A percentile compares a stretch with the other conserved stretches of the same genome.
Evolutionary conservation across 2,329 filamentous ascomycete genomes (phyloP).

Genomic region (Podosphaera aphanis): DNA sequence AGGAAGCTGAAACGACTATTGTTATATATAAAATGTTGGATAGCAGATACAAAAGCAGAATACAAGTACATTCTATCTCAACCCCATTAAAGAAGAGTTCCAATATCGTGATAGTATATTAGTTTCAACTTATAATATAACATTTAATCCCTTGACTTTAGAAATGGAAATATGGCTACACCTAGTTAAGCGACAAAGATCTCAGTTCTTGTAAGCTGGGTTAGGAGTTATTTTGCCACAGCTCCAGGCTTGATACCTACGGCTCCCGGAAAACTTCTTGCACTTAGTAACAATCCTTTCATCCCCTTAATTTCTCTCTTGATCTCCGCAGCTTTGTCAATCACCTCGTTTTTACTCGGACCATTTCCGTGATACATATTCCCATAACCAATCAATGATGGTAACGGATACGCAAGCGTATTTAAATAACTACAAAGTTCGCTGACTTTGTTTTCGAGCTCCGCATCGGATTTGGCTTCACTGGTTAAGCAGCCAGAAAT

Average conservation of each 20-base stretch:
- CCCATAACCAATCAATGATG: constrained; percentile 15
- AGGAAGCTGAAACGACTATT: no score
- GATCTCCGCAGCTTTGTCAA: constrained; percentile 49
- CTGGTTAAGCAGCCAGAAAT: constrained; percentile 21
- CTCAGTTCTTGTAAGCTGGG: no score
- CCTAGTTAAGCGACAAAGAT: no score
- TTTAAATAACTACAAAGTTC: constrained; percentile 44
- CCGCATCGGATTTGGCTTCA: constrained; percentile 7
- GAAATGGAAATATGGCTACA: no score
- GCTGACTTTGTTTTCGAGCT: constrained; percentile 16
- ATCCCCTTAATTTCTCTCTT: constrained; percentile 56
- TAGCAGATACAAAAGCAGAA: no score
- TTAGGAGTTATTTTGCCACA: neutral
- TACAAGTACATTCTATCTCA: no score
- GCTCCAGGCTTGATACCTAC: constrained; percentile 3
- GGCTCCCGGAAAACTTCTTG: constrained; percentile 42
- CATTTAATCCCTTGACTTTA: no score
- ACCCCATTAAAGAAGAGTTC: no score
- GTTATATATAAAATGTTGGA: no score
- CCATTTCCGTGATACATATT: constrained; percentile 5
- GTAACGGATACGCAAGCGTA: constrained; percentile 25
- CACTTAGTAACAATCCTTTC: constrained; percentile 55
- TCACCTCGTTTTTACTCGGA: constrained; percentile 23
- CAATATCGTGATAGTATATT: no score
- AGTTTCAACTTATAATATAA: no score